Base-by-base conservation (phyloP, 345 rosid species). In the Orychophragmus violaceus region DNA sequence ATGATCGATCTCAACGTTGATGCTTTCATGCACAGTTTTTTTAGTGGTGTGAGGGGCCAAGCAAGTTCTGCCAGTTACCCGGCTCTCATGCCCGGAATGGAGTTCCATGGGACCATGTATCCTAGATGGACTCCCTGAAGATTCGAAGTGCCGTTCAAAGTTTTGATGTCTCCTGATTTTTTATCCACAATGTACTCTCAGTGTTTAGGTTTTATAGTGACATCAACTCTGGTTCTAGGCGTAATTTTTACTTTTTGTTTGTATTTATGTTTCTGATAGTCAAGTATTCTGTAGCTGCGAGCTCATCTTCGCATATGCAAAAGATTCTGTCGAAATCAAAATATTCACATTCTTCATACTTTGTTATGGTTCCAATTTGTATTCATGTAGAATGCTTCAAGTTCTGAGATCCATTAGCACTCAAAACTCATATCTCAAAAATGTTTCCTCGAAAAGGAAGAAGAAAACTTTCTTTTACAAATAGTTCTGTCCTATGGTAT, bases 111-210 rank as follows among this genome's bases (percentile, higher is more conserved):
- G 1, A 22, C 66, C 21, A 8, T 72, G 49, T 57, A 48, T 57
- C 65, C 76, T 5, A 48, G 65, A 14, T 72, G 70, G 70, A 49
- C 59, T 22, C 76, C 76, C 0, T 72, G 70, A 72, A 57, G 70
- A 5, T 56, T 56, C 60, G 0, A 22, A 56, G 22, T 33, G 19
- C 64, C 28, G 60, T 33, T 33, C 69, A 33, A 54, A 71, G 75
- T 71, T 71, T 71, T 71, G 75, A 33, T 71, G 75, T 71, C 58
- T 54, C 57, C n/a, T 54, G 55, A 62, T 62, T 62, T 53, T 29
- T 62, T 54, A 33, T 62, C 48, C 37, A 30, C 6, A 64, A 64
- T 62, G 63, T 69, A 28, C 17, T 25, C 12, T 64, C 46, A 33
- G 49, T 64, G 12, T 33, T 64, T 64, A 64, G 69, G 65, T 36